phyloP scores from a whole-genome alignment of 2,329 filamentous ascomycete genomes.

The Stemphylium beticola region DNA sequence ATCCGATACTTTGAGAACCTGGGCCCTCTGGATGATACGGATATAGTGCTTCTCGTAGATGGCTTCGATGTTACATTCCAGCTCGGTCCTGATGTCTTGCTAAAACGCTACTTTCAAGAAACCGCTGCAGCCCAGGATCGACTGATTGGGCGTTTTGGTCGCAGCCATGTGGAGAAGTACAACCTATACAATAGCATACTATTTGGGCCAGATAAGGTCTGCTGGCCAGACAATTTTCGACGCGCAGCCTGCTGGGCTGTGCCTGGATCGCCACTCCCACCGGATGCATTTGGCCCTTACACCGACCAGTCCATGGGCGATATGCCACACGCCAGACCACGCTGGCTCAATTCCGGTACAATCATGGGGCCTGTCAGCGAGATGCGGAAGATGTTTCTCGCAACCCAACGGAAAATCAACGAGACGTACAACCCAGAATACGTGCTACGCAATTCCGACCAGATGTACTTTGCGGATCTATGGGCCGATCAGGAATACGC shows the following conservation, averaged over 20 bases:
- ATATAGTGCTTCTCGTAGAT: constrained; percentile 1
- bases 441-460: constrained; percentile 4
- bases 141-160: not conserved
- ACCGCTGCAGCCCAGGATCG: not conserved
- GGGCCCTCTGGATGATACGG: not conserved
- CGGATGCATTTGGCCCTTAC: constrained; percentile 3
- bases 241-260: constrained; percentile 3
- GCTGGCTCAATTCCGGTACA: constrained; percentile 5
- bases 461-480: constrained; percentile 4
- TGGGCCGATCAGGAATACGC: constrained; percentile 3
- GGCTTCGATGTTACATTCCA: constrained; percentile 5
- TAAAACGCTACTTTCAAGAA: constrained; percentile 6
- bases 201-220: constrained; percentile 2
- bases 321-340: constrained; percentile 3
- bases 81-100: constrained; percentile 1
- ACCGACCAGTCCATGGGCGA: not conserved
- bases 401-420: constrained; percentile 1
- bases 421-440: constrained; percentile 1
- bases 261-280: not conserved
- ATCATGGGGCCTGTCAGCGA: not conserved
- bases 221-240: not conserved
- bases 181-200: constrained; percentile 6
- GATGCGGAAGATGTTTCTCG: constrained; percentile 2
- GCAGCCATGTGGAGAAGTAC: not conserved
- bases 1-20: constrained; percentile 3